Base-by-base conservation (phyloP, 441 rosid genomes). In the Erysimum cheiri region DNA sequence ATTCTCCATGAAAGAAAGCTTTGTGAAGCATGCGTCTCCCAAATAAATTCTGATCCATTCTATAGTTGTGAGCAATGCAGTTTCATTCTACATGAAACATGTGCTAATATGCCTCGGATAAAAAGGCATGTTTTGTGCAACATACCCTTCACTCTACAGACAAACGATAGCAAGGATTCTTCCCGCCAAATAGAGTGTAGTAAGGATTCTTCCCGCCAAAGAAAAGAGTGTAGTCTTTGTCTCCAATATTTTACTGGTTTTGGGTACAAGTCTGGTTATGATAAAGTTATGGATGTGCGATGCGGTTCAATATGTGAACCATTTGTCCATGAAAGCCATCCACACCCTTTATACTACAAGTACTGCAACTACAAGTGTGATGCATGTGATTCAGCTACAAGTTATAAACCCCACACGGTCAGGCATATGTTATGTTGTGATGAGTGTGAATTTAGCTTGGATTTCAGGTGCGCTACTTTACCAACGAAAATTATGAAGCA, bases 11-110 rank as follows among this genome's bases (percentile, higher is more conserved):
- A 17, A 64, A 33, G n/a, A 36, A 13, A 1, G 5, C 5, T 12
- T 7, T 64, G 48, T 48, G 24, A 13, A 49, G 69, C 69, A 36
- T 64, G 69, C 5, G 58, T 3, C 19, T 36, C 28, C 9, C 59
- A 36, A 4, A 36, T 64, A 9, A 8, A 3, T 4, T 1, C 1
- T 0, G 36, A 29, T 8, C 2, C 60, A 0, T 59, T 52, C 19
- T 74, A 74, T n/a, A 4, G 48, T 8, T 74, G 77, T n/a, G 13
- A 14, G 3, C 2, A 31, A 8, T 50, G 73, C 1, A 59, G 26
- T 6, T 67, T 53, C 13, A 5, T 44, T 19, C 57, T 74, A 4
- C 73, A 74, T 11, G 26, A 67, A 54, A 13, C 5, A 36, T 67
- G 78, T 19, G 69, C 43, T 8, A 52, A 44, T 7, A 58, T 67